phyloP scores from a whole-genome alignment of 2,329 filamentous ascomycete genomes.

The Myotisia sp. region DNA sequence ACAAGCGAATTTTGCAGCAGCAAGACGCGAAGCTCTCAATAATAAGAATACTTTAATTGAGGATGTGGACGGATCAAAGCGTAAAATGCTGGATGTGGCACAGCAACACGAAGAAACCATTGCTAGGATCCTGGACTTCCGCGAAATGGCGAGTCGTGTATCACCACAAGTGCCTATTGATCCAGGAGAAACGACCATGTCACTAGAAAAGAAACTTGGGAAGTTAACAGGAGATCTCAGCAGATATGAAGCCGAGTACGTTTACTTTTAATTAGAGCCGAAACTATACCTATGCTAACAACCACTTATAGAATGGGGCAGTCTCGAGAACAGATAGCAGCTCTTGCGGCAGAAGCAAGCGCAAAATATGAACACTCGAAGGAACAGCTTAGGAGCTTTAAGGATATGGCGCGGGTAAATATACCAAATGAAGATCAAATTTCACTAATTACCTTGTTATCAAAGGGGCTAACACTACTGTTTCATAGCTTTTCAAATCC shows the following conservation, averaged over 20 bases:
- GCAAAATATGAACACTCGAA: slow-evolving; percentile 25
- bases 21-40: slow-evolving; percentile 40
- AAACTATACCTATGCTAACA: slow-evolving; percentile 11
- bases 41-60: slow-evolving; percentile 50
- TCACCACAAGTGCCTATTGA: slow-evolving; percentile 48
- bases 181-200: slow-evolving; percentile 47
- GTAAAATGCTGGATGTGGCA: slow-evolving; percentile 34
- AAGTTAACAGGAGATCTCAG: slow-evolving; percentile 46
- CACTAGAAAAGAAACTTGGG: slow-evolving; percentile 34
- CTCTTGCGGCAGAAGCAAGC: slow-evolving; percentile 27
- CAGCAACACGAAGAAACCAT: slow-evolving; percentile 36
- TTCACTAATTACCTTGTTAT: no score
- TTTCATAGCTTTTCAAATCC: slow-evolving; percentile 36
- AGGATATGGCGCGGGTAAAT: slow-evolving; percentile 26
- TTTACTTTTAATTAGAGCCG: slow-evolving; percentile 4
- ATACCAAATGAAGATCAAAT: no score
- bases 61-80: slow-evolving; percentile 35
- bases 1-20: slow-evolving; percentile 32
- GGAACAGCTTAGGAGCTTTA: slow-evolving; percentile 25
- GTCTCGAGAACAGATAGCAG: slow-evolving; percentile 49
- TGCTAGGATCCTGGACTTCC: slow-evolving; percentile 41
- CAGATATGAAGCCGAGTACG: slow-evolving; percentile 39
- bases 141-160: slow-evolving; percentile 39
- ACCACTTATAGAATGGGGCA: slow-evolving; percentile 40
- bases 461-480: slow-evolving; percentile 9